Base-by-base conservation (phyloP, 371 early-diverging fungal species). In the Mortierella sp. region DNA sequence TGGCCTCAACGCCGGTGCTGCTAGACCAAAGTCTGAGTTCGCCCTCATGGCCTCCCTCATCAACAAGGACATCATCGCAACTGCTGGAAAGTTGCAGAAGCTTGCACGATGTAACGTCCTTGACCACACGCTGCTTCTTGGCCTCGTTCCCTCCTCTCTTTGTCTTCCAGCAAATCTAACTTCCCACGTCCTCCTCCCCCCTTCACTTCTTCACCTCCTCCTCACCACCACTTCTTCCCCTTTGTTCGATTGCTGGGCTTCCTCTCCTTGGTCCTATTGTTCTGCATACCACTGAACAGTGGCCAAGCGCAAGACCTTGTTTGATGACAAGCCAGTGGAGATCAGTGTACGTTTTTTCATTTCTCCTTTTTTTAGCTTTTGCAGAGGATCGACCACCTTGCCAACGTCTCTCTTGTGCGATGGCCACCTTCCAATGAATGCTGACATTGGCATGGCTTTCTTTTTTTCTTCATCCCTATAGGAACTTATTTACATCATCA, bases 401-500 rank as follows among this genome's bases (percentile, higher is more conserved):
- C 12, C 28, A 28, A 25, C 27, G 34, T 49, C 25, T n/a, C 29
- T 25, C 10, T 4, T 10, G 3, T 49, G 28, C 17, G 14, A 27
- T 2, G 28, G 16, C 50, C 7, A 19, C 22, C 7, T 19, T 7
- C 19, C 47, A 7, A 7, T 22, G 22, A 43, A 4, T 46, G 7
- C 10, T 46, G 16, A 46, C 24, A 46, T 22, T 22, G 9, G 2
- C 3, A 19, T 22, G 4, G 2, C 22, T 46, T 46, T n/a, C 4
- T 46, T 22, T 46, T 47, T 34, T 25, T 21, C 10, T 47, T 47
- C 47, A 10, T 8, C 16, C 8, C 24, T 47, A 21, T 89, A 96
- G 91, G 94, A 95, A 80, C 85, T 98, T 71, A 95, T 96, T 21
- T 89, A 88, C 73, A 89, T 94, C 51, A 96, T 97, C 69, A 97